Base-by-base conservation (phyloP, 768 basidiomycete genomes). In the Phlebiopsis flavidoalba region DNA sequence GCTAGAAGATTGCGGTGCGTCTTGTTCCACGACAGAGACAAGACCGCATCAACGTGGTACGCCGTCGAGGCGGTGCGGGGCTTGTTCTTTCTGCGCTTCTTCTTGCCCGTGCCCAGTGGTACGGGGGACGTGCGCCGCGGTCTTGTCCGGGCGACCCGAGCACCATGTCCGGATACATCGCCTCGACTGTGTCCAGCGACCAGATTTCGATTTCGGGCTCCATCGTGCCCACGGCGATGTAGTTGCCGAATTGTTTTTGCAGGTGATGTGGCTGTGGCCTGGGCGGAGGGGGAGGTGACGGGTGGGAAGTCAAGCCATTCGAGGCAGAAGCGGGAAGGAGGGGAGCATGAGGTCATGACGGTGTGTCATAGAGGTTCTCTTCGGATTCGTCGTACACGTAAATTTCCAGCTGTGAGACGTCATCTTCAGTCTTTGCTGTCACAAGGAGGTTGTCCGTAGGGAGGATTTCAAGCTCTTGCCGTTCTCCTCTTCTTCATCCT, bases 131-230 rank as follows among this genome's bases (percentile, higher is more conserved):
- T 93, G 92, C 14, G 88, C 86, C 60, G 87, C 83, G 14, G 89
- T 89, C 66, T 86, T 83, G 66, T 95, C 91, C 0, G 92, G 92
- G 46, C 94, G 85, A n/a, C 24, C 97, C 97, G 36, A 99, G 86
- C 60, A 99, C 85, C 58, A 89, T 86, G 63, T 89, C 85, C 0
- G 97, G 97, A 72, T 96, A 98, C 79, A 98, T 88, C 19, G 92
- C 87, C 69, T 98, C 96, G 52, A 99, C 81, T 33, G 89, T 80
- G 72, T 98, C 95, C 55, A 98, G 80, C 15, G 94, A 95, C 93
- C 95, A 99, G 66, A 99, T 96, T 74, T 99, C 97, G 63, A 99
- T 98, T 70, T 96, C 93, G 22, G 97, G 96, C 65, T 98, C 95
- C 58, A 98, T 85, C 1, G 95, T 96, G 12, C 96, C 97, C 17